Evolutionary conservation across 345 rosid genomes (phyloP).

Genomic region (Syzygium oleosum): DNA sequence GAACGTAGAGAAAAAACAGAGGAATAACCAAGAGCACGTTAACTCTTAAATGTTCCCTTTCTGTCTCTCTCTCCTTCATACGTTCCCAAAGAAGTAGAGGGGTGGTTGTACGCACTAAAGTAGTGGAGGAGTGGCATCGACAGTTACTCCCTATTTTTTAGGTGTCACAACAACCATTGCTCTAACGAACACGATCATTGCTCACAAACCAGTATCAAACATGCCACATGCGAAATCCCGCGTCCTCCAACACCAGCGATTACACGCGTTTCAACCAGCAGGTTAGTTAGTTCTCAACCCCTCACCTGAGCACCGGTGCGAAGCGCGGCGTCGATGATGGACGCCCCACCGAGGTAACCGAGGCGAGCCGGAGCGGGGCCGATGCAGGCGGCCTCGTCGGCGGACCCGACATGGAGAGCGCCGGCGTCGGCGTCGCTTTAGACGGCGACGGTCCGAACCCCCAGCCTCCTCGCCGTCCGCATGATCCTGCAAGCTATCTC

Average conservation of each 20-base stretch:
- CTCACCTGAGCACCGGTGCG: constrained; percentile 80
- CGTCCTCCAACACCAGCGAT: neutral
- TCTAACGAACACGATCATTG: neutral
- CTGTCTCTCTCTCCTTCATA: too few species aligned
- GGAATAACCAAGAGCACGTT: too few species aligned
- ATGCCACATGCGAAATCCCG: neutral
- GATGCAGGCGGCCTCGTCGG: constrained; percentile 73
- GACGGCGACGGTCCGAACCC: constrained; percentile 75
- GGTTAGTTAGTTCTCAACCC: neutral
- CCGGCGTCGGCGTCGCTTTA: constrained; percentile 81
- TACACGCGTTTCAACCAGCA: too few species aligned
- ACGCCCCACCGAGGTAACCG: constrained; percentile 57
- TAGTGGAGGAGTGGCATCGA: too few species aligned
- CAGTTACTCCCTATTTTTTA: too few species aligned
- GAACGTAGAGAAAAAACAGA: too few species aligned
- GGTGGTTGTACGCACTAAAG: too few species aligned
- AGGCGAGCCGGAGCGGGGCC: constrained; percentile 87
- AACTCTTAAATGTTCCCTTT: too few species aligned
- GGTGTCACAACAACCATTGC: too few species aligned
- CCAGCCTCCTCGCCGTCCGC: constrained; percentile 72
- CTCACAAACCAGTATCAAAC: neutral
- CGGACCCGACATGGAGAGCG: constrained; percentile 81
- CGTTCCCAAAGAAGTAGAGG: too few species aligned
- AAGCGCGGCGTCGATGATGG: constrained; percentile 70
- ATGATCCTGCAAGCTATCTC: constrained; percentile 81